phyloP scores from a whole-genome alignment of 441 rosid genomes.

The Populus hybrid region DNA sequence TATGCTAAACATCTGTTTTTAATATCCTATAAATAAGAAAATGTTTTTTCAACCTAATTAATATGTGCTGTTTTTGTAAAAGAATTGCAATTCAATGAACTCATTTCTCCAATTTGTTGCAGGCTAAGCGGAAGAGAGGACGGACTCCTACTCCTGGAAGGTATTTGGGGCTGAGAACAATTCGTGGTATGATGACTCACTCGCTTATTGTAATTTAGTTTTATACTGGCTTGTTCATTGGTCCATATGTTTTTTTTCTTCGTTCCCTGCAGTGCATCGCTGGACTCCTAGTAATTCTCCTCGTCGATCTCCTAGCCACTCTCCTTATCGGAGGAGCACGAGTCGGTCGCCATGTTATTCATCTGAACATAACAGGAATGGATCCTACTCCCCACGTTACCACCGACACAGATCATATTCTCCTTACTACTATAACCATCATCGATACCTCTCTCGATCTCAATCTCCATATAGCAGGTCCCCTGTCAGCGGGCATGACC shows the following conservation, averaged over 20 bases:
- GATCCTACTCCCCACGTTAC: slow-evolving; percentile 31
- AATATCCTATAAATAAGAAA: neutral
- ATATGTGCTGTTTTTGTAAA: neutral
- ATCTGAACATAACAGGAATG: slow-evolving; percentile 32
- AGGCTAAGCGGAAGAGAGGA: slow-evolving; percentile 90
- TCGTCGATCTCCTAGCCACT: slow-evolving; percentile 39
- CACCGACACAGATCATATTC: slow-evolving; percentile 37
- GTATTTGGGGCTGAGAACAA: slow-evolving; percentile 72
- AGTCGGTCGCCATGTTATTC: slow-evolving; percentile 47
- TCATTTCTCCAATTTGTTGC: slow-evolving; percentile 9
- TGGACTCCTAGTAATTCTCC: slow-evolving; percentile 43
- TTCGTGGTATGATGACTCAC: slow-evolving; percentile 44
- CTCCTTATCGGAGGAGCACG: slow-evolving; percentile 34
- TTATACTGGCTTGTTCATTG: neutral
- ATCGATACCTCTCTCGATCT: slow-evolving; percentile 39
- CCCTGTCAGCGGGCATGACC: slow-evolving; percentile 40
- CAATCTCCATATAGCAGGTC: slow-evolving; percentile 50
- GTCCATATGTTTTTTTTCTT: neutral
- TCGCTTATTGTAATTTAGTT: neutral
- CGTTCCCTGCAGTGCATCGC: slow-evolving; percentile 32
- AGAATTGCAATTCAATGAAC: neutral
- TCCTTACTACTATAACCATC: slow-evolving; percentile 31
- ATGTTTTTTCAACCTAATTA: no score
- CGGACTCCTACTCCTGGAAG: slow-evolving; percentile 95
- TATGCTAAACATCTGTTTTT: neutral